phyloP scores from a whole-genome alignment of 352 stramenopile genomes.

The Phytophthora quininea region DNA sequence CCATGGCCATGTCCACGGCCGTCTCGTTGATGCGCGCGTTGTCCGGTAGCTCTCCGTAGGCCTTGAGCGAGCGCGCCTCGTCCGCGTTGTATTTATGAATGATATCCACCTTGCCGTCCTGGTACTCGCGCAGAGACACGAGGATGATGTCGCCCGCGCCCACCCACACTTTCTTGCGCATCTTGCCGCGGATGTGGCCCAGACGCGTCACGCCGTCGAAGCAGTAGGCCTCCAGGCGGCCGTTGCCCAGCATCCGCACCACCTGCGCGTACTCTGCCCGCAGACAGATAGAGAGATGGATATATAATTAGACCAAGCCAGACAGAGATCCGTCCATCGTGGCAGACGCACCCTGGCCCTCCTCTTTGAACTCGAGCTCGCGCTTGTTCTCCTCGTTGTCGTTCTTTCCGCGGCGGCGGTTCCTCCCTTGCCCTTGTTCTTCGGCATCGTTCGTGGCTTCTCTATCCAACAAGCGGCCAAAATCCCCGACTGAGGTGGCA shows the following conservation, averaged over 20 bases:
- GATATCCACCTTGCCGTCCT: slow-evolving; percentile 99
- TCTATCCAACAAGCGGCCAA: slow-evolving; percentile 11
- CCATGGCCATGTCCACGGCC: slow-evolving; percentile 86
- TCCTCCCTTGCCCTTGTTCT: slow-evolving; percentile 97
- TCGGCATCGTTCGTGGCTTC: slow-evolving; percentile 61
- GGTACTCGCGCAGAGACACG: slow-evolving; percentile 98
- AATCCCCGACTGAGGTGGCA: slow-evolving; percentile 34
- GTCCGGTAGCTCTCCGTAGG: slow-evolving; percentile 99
- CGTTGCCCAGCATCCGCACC: slow-evolving; percentile 98
- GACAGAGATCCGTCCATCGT: slow-evolving; percentile 1
- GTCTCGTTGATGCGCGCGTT: slow-evolving; percentile 92
- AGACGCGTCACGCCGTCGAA: slow-evolving; percentile 98
- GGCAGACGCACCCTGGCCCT: slow-evolving; percentile 91
- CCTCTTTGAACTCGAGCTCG: slow-evolving; percentile 99
- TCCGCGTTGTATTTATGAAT: slow-evolving; percentile 99
- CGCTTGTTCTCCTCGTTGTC: slow-evolving; percentile 99
- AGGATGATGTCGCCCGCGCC: slow-evolving; percentile 99
- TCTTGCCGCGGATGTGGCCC: slow-evolving; percentile 99
- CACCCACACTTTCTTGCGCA: slow-evolving; percentile 99
- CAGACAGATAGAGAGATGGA: not conserved
- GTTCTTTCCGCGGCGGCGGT: slow-evolving; percentile 97
- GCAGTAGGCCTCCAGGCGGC: slow-evolving; percentile 98
- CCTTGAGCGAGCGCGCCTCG: slow-evolving; percentile 98
- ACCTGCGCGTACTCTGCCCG: slow-evolving; percentile 97
- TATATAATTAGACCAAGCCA: slow-evolving; percentile 19